Conservation (phyloP, 2,329 filamentous ascomycete species). For the Lanzia echinophila region DNA sequence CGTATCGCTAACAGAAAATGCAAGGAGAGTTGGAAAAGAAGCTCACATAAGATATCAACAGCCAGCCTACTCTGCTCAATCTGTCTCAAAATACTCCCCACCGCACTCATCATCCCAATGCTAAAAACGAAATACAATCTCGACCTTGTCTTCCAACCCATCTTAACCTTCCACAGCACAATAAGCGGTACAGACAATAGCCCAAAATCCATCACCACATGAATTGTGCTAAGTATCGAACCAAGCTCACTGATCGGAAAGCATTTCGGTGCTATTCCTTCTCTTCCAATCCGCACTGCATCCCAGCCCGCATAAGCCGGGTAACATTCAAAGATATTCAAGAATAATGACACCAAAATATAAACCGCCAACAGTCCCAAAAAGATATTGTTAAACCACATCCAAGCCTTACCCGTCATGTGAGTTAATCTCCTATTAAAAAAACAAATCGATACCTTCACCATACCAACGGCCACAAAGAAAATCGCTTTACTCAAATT, state of each 20-base stretch:
- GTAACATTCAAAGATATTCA: not conserved
- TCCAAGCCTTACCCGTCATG: slow-evolving; percentile 28
- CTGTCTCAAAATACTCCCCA: slow-evolving; percentile 30
- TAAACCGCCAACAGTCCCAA: not conserved
- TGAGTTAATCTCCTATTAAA: slow-evolving; percentile 34
- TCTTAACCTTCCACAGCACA: slow-evolving; percentile 32
- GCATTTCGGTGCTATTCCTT: not conserved
- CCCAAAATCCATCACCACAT: slow-evolving; percentile 32
- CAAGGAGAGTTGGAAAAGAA: too few species aligned
- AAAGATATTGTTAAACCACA: slow-evolving; percentile 29
- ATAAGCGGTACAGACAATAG: slow-evolving; percentile 31
- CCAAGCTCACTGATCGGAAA: slow-evolving; percentile 14
- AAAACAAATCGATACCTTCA: slow-evolving; percentile 33
- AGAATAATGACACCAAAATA: slow-evolving; percentile 1
- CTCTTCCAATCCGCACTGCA: not conserved
- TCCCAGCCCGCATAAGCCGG: slow-evolving; percentile 8
- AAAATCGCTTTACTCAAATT: slow-evolving; percentile 94
- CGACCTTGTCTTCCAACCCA: slow-evolving; percentile 28
- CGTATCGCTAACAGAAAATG: too few species aligned
- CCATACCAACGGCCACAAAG: slow-evolving; percentile 65
- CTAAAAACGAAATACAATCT: slow-evolving; percentile 31
- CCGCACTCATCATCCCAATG: slow-evolving; percentile 28
- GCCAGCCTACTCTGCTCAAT: slow-evolving; percentile 15
- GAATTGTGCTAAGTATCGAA: slow-evolving; percentile 27
- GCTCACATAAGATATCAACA: slow-evolving; percentile 3